Base-by-base conservation (phyloP, 2,329 filamentous ascomycete genomes). In the Basipetospora sp. region DNA sequence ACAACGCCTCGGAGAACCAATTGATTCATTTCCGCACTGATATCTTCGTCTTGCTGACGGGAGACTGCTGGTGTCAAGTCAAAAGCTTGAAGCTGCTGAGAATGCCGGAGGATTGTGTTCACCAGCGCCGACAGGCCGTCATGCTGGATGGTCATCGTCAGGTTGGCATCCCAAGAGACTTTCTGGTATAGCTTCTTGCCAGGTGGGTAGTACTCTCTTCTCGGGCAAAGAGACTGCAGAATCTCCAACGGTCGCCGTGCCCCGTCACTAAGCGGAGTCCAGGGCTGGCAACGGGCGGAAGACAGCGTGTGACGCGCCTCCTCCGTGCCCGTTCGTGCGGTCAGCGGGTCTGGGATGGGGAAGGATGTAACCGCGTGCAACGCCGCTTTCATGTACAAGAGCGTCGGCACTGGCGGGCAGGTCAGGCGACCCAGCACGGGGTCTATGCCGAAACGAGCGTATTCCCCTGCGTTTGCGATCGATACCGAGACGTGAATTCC, bases 331-430 rank as follows among this genome's bases (percentile, higher is more conserved):
- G 73, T 80, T 0, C 64, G 58, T 0, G 62, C 55, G 0, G 74
- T 80, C 0, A 81, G 57, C 0, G 58, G 53, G 46, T 81, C 77
- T 0, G 70, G 65, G 0, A 80, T 26, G 0, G 65, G 46, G 22
- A 66, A 71, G 0, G 75, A 76, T 0, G 77, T 81, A 4, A 64
- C 52, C 0, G 75, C 77, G 47, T 82, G 77, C 1, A 74, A 50
- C 4, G 64, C 51, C 0, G 73, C 74, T 45, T 75, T 78, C 1
- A 56, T 56, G 39, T 74, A 76, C 0, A 74, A 52, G 0, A 75
- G 51, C 0, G 49, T 49, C 0, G 70, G 69, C 32, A 80, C 75
- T 0, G 69, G 55, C 0, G 74, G 59, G 27, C 73, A 77, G 3
- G 68, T 62, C 0, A 82, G 50, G 1, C 70, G 62, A 0, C 69